Evolutionary conservation across 2,329 filamentous ascomycete genomes (phyloP).

Genomic region (Didymella glomerata): DNA sequence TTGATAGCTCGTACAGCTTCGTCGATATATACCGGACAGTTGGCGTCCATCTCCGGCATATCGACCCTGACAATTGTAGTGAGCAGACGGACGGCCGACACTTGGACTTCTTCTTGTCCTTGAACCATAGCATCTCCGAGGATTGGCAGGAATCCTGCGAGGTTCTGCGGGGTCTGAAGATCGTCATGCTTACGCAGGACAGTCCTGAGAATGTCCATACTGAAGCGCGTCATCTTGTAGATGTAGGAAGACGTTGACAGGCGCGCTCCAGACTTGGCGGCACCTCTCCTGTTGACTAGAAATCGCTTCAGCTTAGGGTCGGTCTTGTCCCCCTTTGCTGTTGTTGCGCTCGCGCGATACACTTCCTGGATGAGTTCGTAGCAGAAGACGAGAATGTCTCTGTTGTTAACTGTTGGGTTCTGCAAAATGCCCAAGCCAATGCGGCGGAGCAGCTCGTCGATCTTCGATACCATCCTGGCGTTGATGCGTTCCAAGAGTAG

Average conservation of each 20-base stretch:
- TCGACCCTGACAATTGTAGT: conserved; percentile 86
- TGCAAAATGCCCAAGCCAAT: conserved; percentile 83
- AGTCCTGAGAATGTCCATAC: conserved; percentile 84
- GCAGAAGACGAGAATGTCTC: conserved; percentile 90
- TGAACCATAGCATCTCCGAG: conserved; percentile 86
- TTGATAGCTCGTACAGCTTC: conserved; percentile 86
- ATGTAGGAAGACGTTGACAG: conserved; percentile 79
- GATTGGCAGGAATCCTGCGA: conserved; percentile 86
- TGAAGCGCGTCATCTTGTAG: conserved; percentile 88
- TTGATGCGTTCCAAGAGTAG: conserved; percentile 86
- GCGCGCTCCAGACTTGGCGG: conserved; percentile 76
- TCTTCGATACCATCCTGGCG: conserved; percentile 82
- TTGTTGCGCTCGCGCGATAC: conserved; percentile 69
- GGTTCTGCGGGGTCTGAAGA: conserved; percentile 79
- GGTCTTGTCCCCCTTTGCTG: conserved; percentile 39
- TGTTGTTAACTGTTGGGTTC: conserved; percentile 79
- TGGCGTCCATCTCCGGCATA: conserved; percentile 72
- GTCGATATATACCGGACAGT: conserved; percentile 79
- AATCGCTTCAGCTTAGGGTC: conserved; percentile 69
- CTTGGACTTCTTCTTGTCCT: conserved; percentile 90
- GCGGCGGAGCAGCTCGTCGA: conserved; percentile 85
- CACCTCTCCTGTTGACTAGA: conserved; percentile 77
- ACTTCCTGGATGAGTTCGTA: conserved; percentile 92
- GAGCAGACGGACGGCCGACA: conserved; percentile 85
- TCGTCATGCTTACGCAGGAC: conserved; percentile 86